A percentile compares a stretch with the other conserved stretches of the same genome.
Evolutionary conservation across 2,329 filamentous ascomycete species (phyloP).

Genomic region (Magnaporthiopsis incrustans): DNA sequence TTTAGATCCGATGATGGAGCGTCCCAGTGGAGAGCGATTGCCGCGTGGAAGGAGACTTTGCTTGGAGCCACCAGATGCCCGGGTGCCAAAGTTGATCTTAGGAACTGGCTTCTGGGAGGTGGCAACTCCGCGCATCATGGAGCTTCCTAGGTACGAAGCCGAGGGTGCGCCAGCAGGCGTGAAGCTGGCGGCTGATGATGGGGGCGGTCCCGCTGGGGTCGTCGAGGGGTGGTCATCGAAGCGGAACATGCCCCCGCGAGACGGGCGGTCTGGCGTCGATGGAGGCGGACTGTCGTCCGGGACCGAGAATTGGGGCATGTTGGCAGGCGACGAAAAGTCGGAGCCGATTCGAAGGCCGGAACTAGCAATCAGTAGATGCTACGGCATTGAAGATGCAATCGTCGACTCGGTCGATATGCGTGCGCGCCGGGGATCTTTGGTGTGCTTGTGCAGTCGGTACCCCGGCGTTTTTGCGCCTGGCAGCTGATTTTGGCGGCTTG

Average conservation of each 20-base stretch:
- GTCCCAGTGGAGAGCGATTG: constrained; percentile 36
- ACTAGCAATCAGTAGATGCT: neutral
- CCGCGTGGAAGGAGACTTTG: constrained; percentile 32
- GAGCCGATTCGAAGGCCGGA: neutral
- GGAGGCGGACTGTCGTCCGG: constrained; percentile 30
- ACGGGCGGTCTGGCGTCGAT: constrained; percentile 39
- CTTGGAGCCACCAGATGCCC: constrained; percentile 20
- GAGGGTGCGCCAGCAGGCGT: constrained; percentile 49
- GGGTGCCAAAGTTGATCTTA: constrained; percentile 23
- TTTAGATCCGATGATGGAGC: constrained; percentile 30
- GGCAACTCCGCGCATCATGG: constrained; percentile 34
- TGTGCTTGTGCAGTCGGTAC: neutral
- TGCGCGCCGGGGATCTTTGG: neutral
- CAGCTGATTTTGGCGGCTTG: neutral
- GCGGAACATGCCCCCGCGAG: constrained; percentile 27
- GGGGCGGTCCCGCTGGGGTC: constrained; percentile 44
- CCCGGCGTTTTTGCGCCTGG: neutral
- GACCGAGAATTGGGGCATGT: constrained; percentile 1
- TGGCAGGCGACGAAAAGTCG: neutral
- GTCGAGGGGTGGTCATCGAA: constrained; percentile 41
- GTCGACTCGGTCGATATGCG: neutral
- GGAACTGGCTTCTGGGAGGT: constrained; percentile 10
- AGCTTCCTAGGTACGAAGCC: constrained; percentile 46
- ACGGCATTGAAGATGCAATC: neutral
- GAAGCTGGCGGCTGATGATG: constrained; percentile 45